Conservation (phyloP, 2,329 filamentous ascomycete genomes). For the Exophiala xenobiotica region DNA sequence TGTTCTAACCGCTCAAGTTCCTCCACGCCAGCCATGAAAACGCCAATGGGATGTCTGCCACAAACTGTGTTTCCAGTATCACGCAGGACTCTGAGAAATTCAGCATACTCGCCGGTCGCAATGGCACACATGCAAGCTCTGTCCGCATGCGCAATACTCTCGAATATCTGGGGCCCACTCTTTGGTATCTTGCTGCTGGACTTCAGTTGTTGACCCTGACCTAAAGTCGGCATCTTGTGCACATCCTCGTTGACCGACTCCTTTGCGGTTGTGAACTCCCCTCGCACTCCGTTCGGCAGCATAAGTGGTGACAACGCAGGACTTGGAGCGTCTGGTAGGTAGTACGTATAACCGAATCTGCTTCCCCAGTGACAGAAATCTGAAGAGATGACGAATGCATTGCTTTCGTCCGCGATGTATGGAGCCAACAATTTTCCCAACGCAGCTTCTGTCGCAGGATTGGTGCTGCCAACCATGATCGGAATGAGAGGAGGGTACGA, state of each 20-base stretch:
- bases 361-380: conserved; percentile 97
- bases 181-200: conserved; percentile 19
- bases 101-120: conserved; percentile 68
- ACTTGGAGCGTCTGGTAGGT: conserved; percentile 56
- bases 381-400: conserved; percentile 84
- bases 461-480: conserved; percentile 78
- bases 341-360: conserved; percentile 80
- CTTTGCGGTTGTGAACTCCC: conserved; percentile 26
- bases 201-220: conserved; percentile 23
- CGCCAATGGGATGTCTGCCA: conserved; percentile 89
- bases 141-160: conserved; percentile 80
- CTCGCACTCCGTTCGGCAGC: conserved; percentile 33
- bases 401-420: conserved; percentile 69
- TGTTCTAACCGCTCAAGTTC: conserved; percentile 48
- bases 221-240: conserved; percentile 28
- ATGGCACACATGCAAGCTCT: conserved; percentile 81
- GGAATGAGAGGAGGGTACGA: conserved; percentile 75
- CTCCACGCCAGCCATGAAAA: conserved; percentile 86
- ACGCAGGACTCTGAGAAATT: conserved; percentile 67
- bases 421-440: conserved; percentile 72
- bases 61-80: conserved; percentile 88
- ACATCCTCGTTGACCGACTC: conserved; percentile 31
- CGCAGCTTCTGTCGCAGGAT: conserved; percentile 61
- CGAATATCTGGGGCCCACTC: conserved; percentile 63
- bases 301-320: conserved; percentile 45